Evolutionary conservation across 2,329 filamentous ascomycete species (phyloP).

Genomic region (Botrytis sinoallii): DNA sequence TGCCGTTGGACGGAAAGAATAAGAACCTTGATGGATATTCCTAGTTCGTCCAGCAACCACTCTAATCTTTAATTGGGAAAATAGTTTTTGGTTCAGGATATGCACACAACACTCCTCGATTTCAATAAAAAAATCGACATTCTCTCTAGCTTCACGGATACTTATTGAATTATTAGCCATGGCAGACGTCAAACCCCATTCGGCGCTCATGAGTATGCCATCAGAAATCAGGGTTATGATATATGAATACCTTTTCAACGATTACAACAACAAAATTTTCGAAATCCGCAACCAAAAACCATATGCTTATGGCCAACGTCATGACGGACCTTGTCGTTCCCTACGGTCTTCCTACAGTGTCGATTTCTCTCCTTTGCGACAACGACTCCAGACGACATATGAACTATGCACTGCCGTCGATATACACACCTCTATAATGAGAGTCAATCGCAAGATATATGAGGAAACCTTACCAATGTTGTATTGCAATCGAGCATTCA

Average conservation of each 20-base stretch:
- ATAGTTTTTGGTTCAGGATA: background rate
- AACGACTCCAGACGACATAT: constrained; percentile 54
- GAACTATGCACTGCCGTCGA: constrained; percentile 44
- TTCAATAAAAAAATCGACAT: background rate
- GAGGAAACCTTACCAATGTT: constrained; percentile 54
- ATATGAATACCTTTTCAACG: constrained; percentile 44
- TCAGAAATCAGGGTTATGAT: constrained; percentile 34
- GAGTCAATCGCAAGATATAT: constrained; percentile 48
- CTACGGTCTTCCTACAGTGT: constrained; percentile 43
- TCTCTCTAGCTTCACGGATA: background rate
- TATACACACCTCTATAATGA: constrained; percentile 47
- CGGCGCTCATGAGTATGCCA: constrained; percentile 30
- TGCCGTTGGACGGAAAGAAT: background rate
- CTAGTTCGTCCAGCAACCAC: background rate
- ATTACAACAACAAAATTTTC: constrained; percentile 38
- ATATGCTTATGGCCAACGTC: constrained; percentile 29
- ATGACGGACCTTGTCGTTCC: constrained; percentile 14
- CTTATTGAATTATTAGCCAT: background rate
- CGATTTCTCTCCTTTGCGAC: constrained; percentile 41
- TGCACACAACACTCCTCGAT: background rate
- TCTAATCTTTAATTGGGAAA: background rate
- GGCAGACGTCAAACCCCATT: background rate
- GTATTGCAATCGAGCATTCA: constrained; percentile 55
- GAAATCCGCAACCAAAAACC: constrained; percentile 41
- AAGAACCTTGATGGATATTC: background rate